Evolutionary conservation across 164 flowering plant species (phyloP), one percentile per base, ranked within the genome.

Genomic region (Paratinospora sagittata): DNA sequence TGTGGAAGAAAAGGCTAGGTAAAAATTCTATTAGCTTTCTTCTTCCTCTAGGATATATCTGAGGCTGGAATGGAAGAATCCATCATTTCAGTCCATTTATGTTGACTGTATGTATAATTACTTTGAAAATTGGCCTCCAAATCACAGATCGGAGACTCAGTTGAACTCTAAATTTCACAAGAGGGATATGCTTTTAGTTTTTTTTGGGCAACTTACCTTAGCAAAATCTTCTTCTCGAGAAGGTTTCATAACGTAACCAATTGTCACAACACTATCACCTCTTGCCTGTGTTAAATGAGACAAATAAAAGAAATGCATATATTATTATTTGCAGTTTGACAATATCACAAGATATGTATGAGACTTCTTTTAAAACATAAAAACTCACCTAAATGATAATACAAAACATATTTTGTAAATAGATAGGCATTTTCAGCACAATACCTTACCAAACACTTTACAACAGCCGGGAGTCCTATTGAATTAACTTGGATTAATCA

Each of bases 191-290:
- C 61, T 21, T 33, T 16, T 17, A 63, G 67, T 55, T 71, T 58
- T 33, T 39, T 13, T 3, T n/a, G 23, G 49, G 69, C 72, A 23
- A 47, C 85, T 77, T 62, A 90, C 97, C 92, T 90, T 91, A 12
- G 94, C 88, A 84, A 95, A 92, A 82, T 95, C 97, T 75, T 82
- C 86, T 80, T 86, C 92, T 3, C 98, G 96, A 70, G 99, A 92
- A 80, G 90, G 84, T 82, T 92, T 95, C 97, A 95, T 92, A 24
- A 82, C 74, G 70, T 88, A 95, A 70, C 96, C 97, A 78, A 90
- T 83, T 43, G 76, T 76, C 65, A 85, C 60, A 61, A 77, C 72
- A 10, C 73, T 67, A 13, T 78, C 76, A 27, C 73, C 73, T 43
- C 73, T 36, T 67, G 80, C 89, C 98, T 92, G 86, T 61, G 75